Conservation (phyloP, 345 rosid species). For the Hypericum perforatum region DNA sequence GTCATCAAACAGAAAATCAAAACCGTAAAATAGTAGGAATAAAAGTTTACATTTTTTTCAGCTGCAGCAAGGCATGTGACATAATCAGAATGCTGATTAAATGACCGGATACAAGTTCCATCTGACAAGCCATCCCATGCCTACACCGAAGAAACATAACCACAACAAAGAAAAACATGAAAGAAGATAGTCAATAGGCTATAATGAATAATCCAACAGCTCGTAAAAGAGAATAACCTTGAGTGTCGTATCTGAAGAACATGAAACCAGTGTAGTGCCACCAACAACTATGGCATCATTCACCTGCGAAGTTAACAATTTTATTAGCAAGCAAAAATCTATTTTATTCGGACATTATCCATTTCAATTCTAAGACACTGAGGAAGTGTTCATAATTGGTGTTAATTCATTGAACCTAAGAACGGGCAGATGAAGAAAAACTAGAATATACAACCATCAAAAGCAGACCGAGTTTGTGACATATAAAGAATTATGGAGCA, state of each 20-base stretch:
- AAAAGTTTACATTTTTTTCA: slow-evolving; percentile 61
- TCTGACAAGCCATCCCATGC: slow-evolving; percentile 82
- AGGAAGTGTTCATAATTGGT: too few species aligned
- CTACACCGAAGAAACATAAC: slow-evolving; percentile 24
- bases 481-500: too few species aligned
- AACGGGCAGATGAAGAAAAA: too few species aligned
- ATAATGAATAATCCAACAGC: slow-evolving; percentile 4
- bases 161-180: slow-evolving; percentile 12
- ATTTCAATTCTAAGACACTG: too few species aligned
- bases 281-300: slow-evolving; percentile 78
- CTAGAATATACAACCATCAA: too few species aligned
- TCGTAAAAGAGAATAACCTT: slow-evolving; percentile 44
- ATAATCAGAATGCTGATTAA: slow-evolving; percentile 93
- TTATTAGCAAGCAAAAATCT: too few species aligned
- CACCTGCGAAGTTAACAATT: slow-evolving; percentile 36
- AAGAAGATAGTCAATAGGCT: slow-evolving; percentile 3
- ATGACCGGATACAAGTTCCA: slow-evolving; percentile 77
- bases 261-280: slow-evolving; percentile 79
- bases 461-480: too few species aligned
- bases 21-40: too few species aligned
- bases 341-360: too few species aligned
- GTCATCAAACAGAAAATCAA: too few species aligned
- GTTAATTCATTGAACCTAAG: too few species aligned
- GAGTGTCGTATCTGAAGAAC: slow-evolving; percentile 90
- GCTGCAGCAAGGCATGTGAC: slow-evolving; percentile 92